These are phyloP conservation scores for Acanthamoeba divionensis DNA, from an alignment of 208 protist genomes.

Conservation along the genomic window DNA sequence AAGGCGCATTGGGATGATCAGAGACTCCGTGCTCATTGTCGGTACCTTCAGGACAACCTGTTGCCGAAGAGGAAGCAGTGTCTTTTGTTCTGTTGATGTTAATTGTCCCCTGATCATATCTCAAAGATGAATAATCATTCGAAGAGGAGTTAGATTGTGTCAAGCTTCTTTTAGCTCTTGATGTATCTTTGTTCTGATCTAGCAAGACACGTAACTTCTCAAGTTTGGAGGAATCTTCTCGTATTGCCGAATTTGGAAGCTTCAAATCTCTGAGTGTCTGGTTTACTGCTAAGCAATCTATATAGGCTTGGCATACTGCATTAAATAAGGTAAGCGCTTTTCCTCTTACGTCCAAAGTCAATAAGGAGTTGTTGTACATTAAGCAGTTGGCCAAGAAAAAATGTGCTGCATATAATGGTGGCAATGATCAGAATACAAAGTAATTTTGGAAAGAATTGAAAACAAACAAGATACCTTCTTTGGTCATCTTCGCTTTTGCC, in stretches of 20 bases:
- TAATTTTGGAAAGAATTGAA: neutral
- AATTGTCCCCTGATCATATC: too few species aligned
- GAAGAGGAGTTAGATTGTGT: too few species aligned
- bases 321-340: neutral
- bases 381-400: conserved; percentile 21
- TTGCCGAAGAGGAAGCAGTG: too few species aligned
- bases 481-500: neutral
- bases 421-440: neutral
- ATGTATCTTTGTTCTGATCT: too few species aligned
- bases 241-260: neutral
- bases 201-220: too few species aligned
- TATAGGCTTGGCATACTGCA: neutral
- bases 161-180: too few species aligned
- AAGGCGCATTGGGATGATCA: too few species aligned
- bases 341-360: neutral
- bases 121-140: too few species aligned
- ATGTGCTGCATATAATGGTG: neutral
- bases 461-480: neutral
- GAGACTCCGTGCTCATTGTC: too few species aligned
- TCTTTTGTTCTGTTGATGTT: too few species aligned
- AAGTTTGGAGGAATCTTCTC: neutral
- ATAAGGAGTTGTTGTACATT: neutral
- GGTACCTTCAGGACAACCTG: too few species aligned
- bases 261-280: neutral
- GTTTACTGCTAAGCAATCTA: neutral